Percentiles rank a stretch among this genome's conserved stretches.
Conservation (phyloP, 176 grass and related monocot species). For the Carex littledalei region DNA sequence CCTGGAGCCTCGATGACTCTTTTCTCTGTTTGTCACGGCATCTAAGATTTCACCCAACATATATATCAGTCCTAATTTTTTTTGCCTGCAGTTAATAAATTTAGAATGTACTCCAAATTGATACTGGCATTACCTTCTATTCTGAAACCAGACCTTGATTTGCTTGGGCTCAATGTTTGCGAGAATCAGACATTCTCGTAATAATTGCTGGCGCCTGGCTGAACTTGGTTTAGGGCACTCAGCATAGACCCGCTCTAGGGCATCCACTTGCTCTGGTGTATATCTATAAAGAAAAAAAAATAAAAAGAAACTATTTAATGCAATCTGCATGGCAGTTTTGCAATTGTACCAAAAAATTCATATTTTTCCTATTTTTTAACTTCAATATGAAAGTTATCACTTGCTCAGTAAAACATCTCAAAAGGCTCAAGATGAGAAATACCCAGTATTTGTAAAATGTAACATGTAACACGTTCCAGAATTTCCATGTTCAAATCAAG, state of each 20-base stretch:
- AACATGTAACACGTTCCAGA: not conserved
- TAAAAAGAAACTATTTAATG: not conserved
- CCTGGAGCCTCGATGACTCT: constrained; percentile 83
- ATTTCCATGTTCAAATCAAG: not conserved
- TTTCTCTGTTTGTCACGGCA: constrained; percentile 97
- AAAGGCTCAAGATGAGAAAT: not conserved
- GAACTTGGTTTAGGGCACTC: constrained; percentile 98
- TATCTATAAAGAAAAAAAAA: constrained; percentile 23
- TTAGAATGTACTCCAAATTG: not conserved
- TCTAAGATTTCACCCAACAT: constrained; percentile 26
- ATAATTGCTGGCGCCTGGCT: constrained; percentile 77
- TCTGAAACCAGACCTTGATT: constrained; percentile 99
- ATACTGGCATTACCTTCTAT: constrained; percentile 52
- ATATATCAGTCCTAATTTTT: not conserved
- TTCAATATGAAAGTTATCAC: not conserved
- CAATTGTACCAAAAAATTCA: not conserved
- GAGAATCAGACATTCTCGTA: constrained; percentile 83
- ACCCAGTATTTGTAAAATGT: too few relatives aligned
- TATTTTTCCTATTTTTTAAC: not conserved
- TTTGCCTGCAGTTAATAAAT: not conserved
- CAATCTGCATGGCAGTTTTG: not conserved
- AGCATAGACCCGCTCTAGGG: constrained; percentile 79
- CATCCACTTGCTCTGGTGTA: constrained; percentile 98
- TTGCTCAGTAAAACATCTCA: not conserved
- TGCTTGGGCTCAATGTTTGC: constrained; percentile 93